Evolutionary conservation across 108 stramenopile genomes (phyloP).

Genomic region (Epithemia pelagica): DNA sequence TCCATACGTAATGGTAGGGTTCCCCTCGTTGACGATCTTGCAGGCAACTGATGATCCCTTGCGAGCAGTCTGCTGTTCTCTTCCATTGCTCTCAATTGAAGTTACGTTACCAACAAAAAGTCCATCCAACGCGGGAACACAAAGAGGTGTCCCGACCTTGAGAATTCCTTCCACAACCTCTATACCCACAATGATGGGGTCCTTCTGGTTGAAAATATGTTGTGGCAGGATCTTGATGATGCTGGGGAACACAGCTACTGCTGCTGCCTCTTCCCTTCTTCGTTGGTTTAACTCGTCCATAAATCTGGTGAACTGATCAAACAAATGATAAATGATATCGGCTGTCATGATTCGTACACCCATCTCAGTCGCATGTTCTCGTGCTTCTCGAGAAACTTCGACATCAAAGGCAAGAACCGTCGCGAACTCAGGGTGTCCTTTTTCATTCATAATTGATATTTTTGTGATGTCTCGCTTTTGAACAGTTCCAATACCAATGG

Average conservation of each 20-base stretch:
- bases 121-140: conserved; percentile 87
- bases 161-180: conserved; percentile 94
- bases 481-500: conserved; percentile 93
- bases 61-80: conserved; percentile 82
- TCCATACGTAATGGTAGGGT: conserved; percentile 96
- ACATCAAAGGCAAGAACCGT: conserved; percentile 98
- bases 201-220: conserved; percentile 97
- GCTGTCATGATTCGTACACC: conserved; percentile 97
- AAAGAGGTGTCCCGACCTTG: conserved; percentile 96
- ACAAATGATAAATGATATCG: conserved; percentile 99
- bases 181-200: conserved; percentile 97
- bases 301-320: conserved; percentile 94
- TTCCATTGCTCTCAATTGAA: conserved; percentile 90
- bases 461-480: conserved; percentile 97
- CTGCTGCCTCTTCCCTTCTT: conserved; percentile 69
- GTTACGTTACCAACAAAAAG: conserved; percentile 91
- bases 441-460: conserved; percentile 98
- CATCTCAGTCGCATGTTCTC: conserved; percentile 85
- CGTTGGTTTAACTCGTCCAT: conserved; percentile 79
- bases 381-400: conserved; percentile 86
- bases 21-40: conserved; percentile 88
- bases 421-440: conserved; percentile 91
- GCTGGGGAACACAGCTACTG: conserved; percentile 84
- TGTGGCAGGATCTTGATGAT: conserved; percentile 92
- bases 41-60: conserved; percentile 90